Evolutionary conservation across 1,284 basidiomycete genomes (phyloP).

Genomic region (Chalciporus sp.): DNA sequence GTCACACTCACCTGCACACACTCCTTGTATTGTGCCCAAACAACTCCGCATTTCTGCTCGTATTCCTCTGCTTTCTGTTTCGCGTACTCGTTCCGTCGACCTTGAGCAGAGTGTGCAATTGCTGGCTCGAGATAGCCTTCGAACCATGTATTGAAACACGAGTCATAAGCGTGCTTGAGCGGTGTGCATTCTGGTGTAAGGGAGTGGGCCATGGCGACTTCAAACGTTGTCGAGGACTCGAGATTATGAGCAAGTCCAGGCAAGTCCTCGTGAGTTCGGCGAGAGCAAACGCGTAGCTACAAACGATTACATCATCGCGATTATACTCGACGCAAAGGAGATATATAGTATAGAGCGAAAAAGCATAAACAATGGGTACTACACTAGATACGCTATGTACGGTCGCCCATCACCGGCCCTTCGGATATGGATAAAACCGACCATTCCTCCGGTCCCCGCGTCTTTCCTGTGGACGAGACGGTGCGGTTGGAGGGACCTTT

Average conservation of each 20-base stretch:
- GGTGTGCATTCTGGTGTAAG: constrained; percentile 85
- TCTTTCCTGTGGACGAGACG: constrained; percentile 21
- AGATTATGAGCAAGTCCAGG: background rate
- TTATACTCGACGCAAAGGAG: background rate
- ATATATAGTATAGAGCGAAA: background rate
- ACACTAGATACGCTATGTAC: constrained; percentile 21
- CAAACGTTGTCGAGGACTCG: background rate
- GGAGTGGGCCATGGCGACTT: constrained; percentile 61
- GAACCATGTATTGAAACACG: constrained; percentile 97
- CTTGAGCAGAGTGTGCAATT: constrained; percentile 47
- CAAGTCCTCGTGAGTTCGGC: too few species aligned
- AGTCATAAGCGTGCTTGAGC: constrained; percentile 87
- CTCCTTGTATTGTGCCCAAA: constrained; percentile 78
- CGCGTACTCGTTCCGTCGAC: constrained; percentile 43
- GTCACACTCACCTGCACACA: constrained; percentile 69
- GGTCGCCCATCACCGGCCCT: constrained; percentile 19
- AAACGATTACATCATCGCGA: constrained; percentile 24
- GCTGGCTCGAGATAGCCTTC: constrained; percentile 90
- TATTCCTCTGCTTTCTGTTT: constrained; percentile 77
- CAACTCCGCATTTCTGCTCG: constrained; percentile 76
- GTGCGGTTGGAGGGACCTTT: constrained; percentile 18
- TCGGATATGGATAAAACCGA: constrained; percentile 32
- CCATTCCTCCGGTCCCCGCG: constrained; percentile 18
- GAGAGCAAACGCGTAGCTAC: too few species aligned
- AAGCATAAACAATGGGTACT: constrained; percentile 4